Percentiles rank a stretch among this genome's conserved stretches.
phyloP scores from a whole-genome alignment of 306 rosid genomes.

The Vigna unguiculata region DNA sequence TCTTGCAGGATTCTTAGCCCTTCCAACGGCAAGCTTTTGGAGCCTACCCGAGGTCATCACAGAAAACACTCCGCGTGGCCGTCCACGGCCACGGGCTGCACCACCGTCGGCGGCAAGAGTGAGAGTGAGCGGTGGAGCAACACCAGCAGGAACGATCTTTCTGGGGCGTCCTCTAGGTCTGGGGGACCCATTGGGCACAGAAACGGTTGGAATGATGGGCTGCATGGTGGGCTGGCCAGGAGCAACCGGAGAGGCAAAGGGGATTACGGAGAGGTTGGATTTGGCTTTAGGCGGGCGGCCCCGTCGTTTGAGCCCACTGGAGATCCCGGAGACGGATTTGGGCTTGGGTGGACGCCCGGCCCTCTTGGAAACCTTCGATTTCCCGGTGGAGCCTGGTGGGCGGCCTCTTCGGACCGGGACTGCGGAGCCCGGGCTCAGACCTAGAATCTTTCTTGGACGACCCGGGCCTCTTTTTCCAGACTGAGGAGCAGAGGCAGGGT shows the following conservation, averaged over 20 bases:
- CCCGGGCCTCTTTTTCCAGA: slow-evolving; percentile 46
- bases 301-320: slow-evolving; percentile 59
- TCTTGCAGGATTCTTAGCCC: slow-evolving; percentile 35
- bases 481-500: not conserved
- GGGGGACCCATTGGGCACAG: slow-evolving; percentile 2
- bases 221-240: not conserved
- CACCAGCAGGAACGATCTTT: slow-evolving; percentile 41
- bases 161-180: slow-evolving; percentile 75
- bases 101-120: not conserved
- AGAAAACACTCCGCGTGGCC: not conserved
- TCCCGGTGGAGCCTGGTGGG: slow-evolving; percentile 51
- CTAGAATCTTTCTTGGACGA: slow-evolving; percentile 51
- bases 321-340: slow-evolving; percentile 52
- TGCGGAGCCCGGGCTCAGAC: not conserved
- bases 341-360: slow-evolving; percentile 70
- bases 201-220: not conserved
- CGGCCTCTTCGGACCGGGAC: slow-evolving; percentile 52
- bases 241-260: slow-evolving; percentile 45
- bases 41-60: slow-evolving; percentile 43
- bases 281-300: slow-evolving; percentile 78
- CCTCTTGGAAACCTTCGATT: slow-evolving; percentile 54
- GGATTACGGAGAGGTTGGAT: slow-evolving; percentile 55
- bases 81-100: slow-evolving; percentile 22
- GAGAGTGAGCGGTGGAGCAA: not conserved
- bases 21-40: slow-evolving; percentile 37